Evolutionary conservation across 305 asterid species (phyloP), one percentile per base, ranked within the genome.

Genomic region (Rubia peregrina): DNA sequence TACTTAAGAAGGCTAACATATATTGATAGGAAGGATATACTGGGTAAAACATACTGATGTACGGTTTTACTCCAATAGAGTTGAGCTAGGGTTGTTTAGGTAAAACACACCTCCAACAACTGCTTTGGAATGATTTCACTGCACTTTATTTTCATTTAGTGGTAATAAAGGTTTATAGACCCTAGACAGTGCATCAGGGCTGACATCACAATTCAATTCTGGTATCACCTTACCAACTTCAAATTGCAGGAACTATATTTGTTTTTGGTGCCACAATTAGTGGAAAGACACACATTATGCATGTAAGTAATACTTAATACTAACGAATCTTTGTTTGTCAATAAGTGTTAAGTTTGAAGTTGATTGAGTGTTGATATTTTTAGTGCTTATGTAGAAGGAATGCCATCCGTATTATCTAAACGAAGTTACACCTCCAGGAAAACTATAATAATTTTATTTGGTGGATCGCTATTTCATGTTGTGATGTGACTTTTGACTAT

Each of bases 201-300:
- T 26, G 30, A 2, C 30, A 26, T 26, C 30, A 26, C 30, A 26
- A 26, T 33, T 33, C 38, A 33, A 2, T 33, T 33, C 38, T 5
- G 21, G 17, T 21, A 14, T 61, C 22, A 21, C 43, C 38, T n/a
- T 26, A 21, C 36, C 26, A 36, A 21, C 33, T 59, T 56, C 56
- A 22, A 14, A 14, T 65, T 86, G 85, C 90, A 95, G 99, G 98
- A 76, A 95, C 99, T 66, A 98, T 95, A 64, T 95, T 95, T 90
- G 99, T 98, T 71, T 95, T 92, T 85, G 99, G 99, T 80, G 99
- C 92, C 75, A 95, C 99, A 62, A 95, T 98, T 78, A 95, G 99
- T 83, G 99, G 99, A 79, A 95, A 95, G 89, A 95, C 99, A 22
- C 99, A 95, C 81, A 95, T 98, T 60, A 95, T 95, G 99, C 99